Evolutionary conservation across 805 yeast genomes (phyloP), one percentile per base, ranked within the genome.

Genomic region (Candida xiaguanensis): DNA sequence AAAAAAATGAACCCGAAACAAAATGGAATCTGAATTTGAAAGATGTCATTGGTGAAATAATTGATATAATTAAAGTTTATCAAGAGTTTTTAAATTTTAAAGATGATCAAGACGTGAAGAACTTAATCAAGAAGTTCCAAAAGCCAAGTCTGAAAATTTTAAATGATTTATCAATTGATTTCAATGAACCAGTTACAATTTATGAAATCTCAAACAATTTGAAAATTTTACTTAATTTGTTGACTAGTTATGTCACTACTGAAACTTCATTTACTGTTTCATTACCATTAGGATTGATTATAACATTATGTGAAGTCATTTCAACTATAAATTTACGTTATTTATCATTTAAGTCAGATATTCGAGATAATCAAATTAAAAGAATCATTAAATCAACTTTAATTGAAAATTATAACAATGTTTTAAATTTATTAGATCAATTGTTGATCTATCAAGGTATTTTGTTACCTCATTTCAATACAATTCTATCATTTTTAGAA

Each of bases 211-310:
- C 81, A 3, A 59, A 65, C 29, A 67, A 89, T 54, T 45, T 83
- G 8, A 57, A 65, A 8, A 49, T 74, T 4, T 59, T 85, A 26
- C 56, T 70, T 25, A 65, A 65, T 22, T 48, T 65, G 20, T 46
- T 66, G 25, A 35, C 36, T 41, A 82, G 40, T 38, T 84, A 45
- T 46, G 55, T 41, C 59, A 59, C 71, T 3, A 63, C 77, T 6
- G 73, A 77, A 18, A 78, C 88, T 1, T 77, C 74, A 29, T 71
- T 66, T 48, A 65, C 79, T 9, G 71, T 80, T 7, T 66, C 71
- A 44, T 69, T 85, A 6, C 93, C 95, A 2, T 46, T 86, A 11
- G 90, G 91, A 1, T 50, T 62, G 32, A 53, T 83, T 2, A 52
- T 82, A 4, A 54, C 66, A 7, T 43, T 81, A 35, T 63, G 70